phyloP scores from a whole-genome alignment of 148 eudicot genomes.

The Amaranthus hypochondriacus region DNA sequence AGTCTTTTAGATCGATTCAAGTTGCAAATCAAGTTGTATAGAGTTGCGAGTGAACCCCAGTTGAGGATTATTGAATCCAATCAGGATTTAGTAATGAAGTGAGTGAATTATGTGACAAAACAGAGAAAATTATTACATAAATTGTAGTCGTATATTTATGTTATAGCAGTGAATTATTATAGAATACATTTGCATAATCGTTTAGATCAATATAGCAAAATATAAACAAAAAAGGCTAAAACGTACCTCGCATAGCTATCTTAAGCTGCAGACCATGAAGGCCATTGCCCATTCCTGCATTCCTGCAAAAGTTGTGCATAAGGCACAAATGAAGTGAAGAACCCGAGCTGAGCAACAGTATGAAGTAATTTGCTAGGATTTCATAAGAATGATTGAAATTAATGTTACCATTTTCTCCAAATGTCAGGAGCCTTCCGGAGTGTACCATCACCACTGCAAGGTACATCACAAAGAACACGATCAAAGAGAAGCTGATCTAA shows the following conservation, averaged over 20 bases:
- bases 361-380: neutral
- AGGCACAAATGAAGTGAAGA: slow-evolving; percentile 2
- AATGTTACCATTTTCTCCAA: slow-evolving; percentile 90
- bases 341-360: slow-evolving; percentile 8
- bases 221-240: no score
- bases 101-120: no score
- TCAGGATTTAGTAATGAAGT: no score
- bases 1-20: no score
- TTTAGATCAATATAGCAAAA: no score
- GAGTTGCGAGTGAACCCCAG: no score
- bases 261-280: slow-evolving; percentile 80
- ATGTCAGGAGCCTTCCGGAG: slow-evolving; percentile 98
- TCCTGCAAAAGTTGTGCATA: slow-evolving; percentile 44
- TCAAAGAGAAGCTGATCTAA: slow-evolving; percentile 79
- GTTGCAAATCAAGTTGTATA: no score
- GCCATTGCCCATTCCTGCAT: slow-evolving; percentile 87
- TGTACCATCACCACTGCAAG: slow-evolving; percentile 99
- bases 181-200: no score
- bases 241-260: slow-evolving; percentile 92
- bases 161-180: no score
- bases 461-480: slow-evolving; percentile 97
- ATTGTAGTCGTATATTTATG: no score
- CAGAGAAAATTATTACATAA: no score
- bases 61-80: no score
- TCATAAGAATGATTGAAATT: slow-evolving; percentile 4